Evolutionary conservation across 2,329 filamentous ascomycete species (phyloP).

Genomic region (Aulographum hederae): DNA sequence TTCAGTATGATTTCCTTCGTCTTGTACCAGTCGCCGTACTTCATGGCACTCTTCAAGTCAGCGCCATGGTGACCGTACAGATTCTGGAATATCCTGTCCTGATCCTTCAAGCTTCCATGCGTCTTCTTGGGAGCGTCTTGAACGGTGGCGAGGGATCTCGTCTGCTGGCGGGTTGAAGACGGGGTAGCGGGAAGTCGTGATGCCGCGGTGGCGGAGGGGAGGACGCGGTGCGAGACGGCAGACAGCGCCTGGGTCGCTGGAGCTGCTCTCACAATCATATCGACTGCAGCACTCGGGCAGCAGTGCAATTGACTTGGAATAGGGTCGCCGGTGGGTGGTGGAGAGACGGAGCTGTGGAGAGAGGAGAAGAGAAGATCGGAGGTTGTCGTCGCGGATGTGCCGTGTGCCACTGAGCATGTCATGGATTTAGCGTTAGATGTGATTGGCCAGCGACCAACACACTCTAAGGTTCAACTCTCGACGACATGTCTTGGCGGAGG

Average conservation of each 20-base stretch:
- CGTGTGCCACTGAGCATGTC: no score
- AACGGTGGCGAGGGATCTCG: conserved; percentile 49
- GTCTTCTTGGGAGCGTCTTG: conserved; percentile 39
- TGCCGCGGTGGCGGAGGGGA: conserved; percentile 19
- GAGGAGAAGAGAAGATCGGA: no score
- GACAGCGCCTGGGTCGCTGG: conserved; percentile 18
- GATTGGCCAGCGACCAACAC: no score
- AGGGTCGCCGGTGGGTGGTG: no score
- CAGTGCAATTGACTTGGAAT: no score
- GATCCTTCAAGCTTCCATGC: conserved; percentile 80
- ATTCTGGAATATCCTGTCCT: conserved; percentile 98
- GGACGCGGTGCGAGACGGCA: conserved; percentile 20
- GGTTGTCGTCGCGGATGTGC: no score
- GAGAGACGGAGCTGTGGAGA: no score
- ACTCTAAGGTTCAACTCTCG: no score
- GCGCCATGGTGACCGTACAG: conserved; percentile 84
- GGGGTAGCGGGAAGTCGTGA: conserved; percentile 22
- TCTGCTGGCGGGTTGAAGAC: conserved; percentile 24
- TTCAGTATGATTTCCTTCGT: conserved; percentile 97
- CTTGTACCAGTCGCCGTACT: conserved; percentile 98
- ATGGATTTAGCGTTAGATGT: no score
- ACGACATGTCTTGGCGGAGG: no score
- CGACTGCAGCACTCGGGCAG: no score
- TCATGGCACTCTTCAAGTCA: conserved; percentile 85
- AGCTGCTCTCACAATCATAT: conserved; percentile 22